These are phyloP conservation scores for Castanea crenata DNA, from an alignment of 306 rosid genomes.

Conservation along the genomic window DNA sequence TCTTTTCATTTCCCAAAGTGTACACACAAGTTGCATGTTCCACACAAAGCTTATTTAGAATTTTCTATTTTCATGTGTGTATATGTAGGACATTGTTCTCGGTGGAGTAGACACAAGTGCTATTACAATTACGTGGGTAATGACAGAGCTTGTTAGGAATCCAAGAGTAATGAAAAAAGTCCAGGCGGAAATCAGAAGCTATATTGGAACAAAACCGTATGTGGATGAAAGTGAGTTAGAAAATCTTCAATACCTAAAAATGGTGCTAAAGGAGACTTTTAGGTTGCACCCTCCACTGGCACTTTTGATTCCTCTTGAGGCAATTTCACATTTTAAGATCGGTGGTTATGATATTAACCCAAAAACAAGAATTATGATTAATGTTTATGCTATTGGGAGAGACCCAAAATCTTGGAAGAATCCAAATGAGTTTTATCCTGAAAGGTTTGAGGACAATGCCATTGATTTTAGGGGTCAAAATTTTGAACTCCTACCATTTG, in stretches of 20 bases:
- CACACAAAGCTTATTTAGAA: no score
- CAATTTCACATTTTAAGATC: not conserved
- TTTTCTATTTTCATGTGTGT: not conserved
- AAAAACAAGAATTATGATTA: conserved; percentile 11
- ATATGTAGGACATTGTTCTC: conserved; percentile 9
- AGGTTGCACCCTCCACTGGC: conserved; percentile 14
- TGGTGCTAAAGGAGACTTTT: conserved; percentile 21
- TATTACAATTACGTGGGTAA: conserved; percentile 10
- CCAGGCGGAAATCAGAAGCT: conserved; percentile 13
- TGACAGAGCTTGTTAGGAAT: not conserved
- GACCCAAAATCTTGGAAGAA: conserved; percentile 20
- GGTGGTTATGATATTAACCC: conserved; percentile 13
- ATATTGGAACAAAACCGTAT: not conserved
- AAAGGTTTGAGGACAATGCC: conserved; percentile 16
- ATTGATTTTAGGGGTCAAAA: conserved; percentile 15
- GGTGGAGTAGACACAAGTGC: conserved; percentile 30
- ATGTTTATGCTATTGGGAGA: conserved; percentile 26
- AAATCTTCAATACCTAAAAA: conserved; percentile 11
- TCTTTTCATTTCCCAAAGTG: no score
- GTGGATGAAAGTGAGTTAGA: conserved; percentile 25
- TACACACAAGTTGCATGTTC: no score
- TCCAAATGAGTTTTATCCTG: conserved; percentile 10
- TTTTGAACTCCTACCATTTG: conserved; percentile 12
- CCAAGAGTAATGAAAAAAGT: conserved; percentile 18
- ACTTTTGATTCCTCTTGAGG: conserved; percentile 15